A percentile compares a stretch with the other conserved stretches of the same genome.
These are phyloP conservation scores for Polytrichum formosum DNA, from an alignment of 225 moss, liverwort and hornwort genomes.

Conservation along the genomic window DNA sequence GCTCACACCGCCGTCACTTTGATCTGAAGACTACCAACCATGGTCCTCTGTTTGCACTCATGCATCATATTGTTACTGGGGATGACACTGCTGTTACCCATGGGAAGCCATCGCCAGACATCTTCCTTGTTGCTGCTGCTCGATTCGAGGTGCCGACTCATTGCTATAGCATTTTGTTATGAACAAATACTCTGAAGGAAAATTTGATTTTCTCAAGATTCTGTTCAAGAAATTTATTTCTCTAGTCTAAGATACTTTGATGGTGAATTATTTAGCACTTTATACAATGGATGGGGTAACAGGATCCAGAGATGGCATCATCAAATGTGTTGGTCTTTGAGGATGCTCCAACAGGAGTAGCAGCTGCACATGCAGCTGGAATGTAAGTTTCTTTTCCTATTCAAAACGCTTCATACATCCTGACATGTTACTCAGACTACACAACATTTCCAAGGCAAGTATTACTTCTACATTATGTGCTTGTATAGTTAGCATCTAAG, in stretches of 20 bases:
- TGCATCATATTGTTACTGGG: constrained; percentile 93
- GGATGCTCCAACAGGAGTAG: constrained; percentile 90
- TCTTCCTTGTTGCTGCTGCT: constrained; percentile 71
- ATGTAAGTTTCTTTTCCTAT: constrained; percentile 56
- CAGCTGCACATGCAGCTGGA: constrained; percentile 78
- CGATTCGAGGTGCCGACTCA: constrained; percentile 51
- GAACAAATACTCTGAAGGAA: too few species aligned
- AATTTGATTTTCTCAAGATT: too few species aligned
- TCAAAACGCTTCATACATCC: neutral
- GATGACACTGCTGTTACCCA: constrained; percentile 76
- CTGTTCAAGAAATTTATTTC: too few species aligned
- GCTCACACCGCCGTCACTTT: constrained; percentile 89
- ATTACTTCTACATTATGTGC: too few species aligned
- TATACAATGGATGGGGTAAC: constrained; percentile 6
- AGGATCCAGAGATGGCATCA: constrained; percentile 60
- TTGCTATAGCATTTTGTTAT: neutral
- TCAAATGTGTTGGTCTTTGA: constrained; percentile 81
- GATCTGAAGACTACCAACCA: constrained; percentile 93
- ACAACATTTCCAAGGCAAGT: neutral
- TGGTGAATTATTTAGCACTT: too few species aligned
- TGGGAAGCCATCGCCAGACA: constrained; percentile 89
- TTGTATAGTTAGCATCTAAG: too few species aligned
- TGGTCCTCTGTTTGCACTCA: constrained; percentile 63
- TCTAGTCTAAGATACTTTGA: too few species aligned
- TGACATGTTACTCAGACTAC: neutral